Evolutionary conservation across 2,329 filamentous ascomycete species (phyloP), one percentile per base, ranked within the genome.

Genomic region (Apiospora rasikravindrae): DNA sequence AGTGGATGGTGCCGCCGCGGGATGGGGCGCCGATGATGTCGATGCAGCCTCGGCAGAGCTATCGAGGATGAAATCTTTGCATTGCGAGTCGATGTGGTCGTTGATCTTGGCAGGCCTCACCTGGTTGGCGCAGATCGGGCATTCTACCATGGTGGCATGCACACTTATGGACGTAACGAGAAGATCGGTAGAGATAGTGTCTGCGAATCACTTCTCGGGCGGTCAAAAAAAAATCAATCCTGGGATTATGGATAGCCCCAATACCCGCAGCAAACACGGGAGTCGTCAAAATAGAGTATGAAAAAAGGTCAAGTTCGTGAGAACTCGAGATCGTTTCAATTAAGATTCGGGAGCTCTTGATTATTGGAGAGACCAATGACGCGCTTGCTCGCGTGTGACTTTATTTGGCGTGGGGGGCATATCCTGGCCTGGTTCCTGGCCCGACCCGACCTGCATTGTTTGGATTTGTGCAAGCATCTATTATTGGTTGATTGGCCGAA

Each of bases 61-160:
- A 53, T 91, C 89, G 79, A 92, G 84, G 74, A 96, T 81, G 80
- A 92, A 92, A 47, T 85, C 87, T 73, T 88, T 82, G 84, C 96
- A 98, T 75, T 89, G 89, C 42, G 94, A 96, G 84, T 98, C 96
- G 80, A 98, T 90, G 82, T 98, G 96, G 76, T 88, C 88, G 83
- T 98, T 98, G 86, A 98, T 98, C 76, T 92, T 89, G 78, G 85
- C 84, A 75, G 92, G 84, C 75, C 89, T 92, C 77, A 96, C 94
- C 71, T 87, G 85, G 77, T 93, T 92, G 79, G 89, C 87, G 85
- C 95, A 98, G 76, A 95, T 93, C 22, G 95, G 95, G 80, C 95
- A 98, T 77, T 90, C 88, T 76, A 97, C 93, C 79, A 85, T 84
- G 71, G 72, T 80, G 8, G 75, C 19, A 45, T 29, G 37, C 57